These are phyloP conservation scores for Conoideocrella luteorostrata DNA, from an alignment of 2,329 filamentous ascomycete species.

Conservation along the genomic window DNA sequence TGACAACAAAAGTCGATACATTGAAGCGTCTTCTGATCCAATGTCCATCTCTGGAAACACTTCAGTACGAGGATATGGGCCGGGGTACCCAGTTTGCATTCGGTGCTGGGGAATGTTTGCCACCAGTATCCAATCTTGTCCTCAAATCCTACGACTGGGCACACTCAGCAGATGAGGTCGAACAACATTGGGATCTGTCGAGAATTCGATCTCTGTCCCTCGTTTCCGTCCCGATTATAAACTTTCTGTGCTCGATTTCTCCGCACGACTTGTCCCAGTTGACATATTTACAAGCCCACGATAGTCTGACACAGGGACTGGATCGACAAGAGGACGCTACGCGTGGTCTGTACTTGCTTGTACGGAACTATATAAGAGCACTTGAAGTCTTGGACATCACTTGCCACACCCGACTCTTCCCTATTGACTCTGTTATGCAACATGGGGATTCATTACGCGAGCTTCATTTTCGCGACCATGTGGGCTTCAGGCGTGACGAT, in stretches of 20 bases:
- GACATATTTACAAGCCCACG: conserved; percentile 34
- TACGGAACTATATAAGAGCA: conserved; percentile 29
- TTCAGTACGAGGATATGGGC: conserved; percentile 38
- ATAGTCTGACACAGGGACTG: conserved; percentile 34
- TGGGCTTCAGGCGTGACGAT: conserved; percentile 37
- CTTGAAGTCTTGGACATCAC: conserved; percentile 33
- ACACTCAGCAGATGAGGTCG: conserved; percentile 31
- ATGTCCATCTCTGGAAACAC: conserved; percentile 26
- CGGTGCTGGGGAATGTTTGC: conserved; percentile 31
- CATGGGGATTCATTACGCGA: conserved; percentile 32
- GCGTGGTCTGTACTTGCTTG: conserved; percentile 27
- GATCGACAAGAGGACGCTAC: conserved; percentile 35
- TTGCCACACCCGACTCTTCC: conserved; percentile 35
- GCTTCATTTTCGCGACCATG: conserved; percentile 38
- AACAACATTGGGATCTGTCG: conserved; percentile 40
- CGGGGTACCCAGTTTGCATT: conserved; percentile 41
- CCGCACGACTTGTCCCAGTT: conserved; percentile 30
- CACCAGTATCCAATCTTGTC: conserved; percentile 33
- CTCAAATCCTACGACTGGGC: conserved; percentile 45
- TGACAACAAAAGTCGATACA: conserved; percentile 33
- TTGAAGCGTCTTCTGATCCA: conserved; percentile 37
- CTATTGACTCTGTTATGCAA: conserved; percentile 29
- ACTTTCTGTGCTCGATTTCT: conserved; percentile 36
- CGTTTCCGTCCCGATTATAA: conserved; percentile 36
- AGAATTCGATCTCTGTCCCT: conserved; percentile 34